Evolutionary conservation across 176 grass and related monocot species (phyloP).

Genomic region (Echinochloa phyllopogon): DNA sequence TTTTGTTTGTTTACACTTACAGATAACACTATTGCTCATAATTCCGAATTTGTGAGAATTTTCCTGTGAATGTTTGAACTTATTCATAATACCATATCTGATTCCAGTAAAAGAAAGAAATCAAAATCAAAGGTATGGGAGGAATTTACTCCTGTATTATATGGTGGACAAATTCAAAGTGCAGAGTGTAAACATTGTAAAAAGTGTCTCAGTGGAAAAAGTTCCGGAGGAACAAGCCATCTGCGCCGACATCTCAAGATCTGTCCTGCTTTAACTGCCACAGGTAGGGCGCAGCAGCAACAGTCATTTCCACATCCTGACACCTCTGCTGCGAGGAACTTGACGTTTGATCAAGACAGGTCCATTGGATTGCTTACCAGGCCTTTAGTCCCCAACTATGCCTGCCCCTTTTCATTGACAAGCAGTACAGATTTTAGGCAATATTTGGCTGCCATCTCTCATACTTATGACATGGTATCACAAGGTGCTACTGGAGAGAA

Average conservation of each 20-base stretch:
- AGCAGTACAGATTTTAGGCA: not conserved
- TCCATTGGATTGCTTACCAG: not conserved
- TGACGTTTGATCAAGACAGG: not conserved
- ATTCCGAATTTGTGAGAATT: no score
- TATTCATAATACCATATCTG: no score
- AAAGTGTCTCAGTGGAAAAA: constrained; percentile 5
- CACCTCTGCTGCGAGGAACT: not conserved
- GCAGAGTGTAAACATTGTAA: constrained; percentile 18
- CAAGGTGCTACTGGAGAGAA: not conserved
- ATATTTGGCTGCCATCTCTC: not conserved
- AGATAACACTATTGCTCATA: no score
- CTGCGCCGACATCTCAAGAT: not conserved
- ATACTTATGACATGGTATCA: not conserved
- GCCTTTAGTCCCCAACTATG: not conserved
- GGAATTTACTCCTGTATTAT: not conserved
- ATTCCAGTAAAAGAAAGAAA: not conserved
- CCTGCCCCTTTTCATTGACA: not conserved
- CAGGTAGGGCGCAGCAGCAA: no score
- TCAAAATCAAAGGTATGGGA: constrained; percentile 29
- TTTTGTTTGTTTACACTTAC: no score
- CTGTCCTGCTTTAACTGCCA: not conserved
- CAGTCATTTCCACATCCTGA: not conserved
- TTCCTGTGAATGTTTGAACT: no score
- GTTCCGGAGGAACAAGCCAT: constrained; percentile 12
- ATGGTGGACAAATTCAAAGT: not conserved